Evolutionary conservation across 768 basidiomycete genomes (phyloP).

Genomic region (Phanerodontia chrysosporium): DNA sequence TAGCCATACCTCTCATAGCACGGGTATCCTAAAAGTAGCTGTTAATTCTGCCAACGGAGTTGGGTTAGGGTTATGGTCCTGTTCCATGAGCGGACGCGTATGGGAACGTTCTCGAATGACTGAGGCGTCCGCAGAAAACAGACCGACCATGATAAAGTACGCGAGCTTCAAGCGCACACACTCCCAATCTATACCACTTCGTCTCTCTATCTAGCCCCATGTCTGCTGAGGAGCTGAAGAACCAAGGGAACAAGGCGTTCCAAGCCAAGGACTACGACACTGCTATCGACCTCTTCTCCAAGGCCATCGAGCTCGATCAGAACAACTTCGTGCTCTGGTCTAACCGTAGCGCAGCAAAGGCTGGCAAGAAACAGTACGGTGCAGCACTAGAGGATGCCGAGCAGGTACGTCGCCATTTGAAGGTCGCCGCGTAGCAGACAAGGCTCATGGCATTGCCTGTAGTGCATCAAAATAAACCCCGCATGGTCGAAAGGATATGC

Average conservation of each 20-base stretch:
- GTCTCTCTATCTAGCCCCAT: slow-evolving; percentile 7
- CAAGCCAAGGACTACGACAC: slow-evolving; percentile 87
- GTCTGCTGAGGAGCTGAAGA: slow-evolving; percentile 60
- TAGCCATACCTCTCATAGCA: too few relatives aligned
- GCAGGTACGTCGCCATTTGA: slow-evolving; percentile 67
- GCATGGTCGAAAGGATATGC: slow-evolving; percentile 89
- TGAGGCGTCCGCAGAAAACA: background rate
- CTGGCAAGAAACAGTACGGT: slow-evolving; percentile 76
- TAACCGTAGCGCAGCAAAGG: slow-evolving; percentile 87
- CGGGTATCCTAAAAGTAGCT: background rate
- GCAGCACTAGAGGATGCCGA: slow-evolving; percentile 86
- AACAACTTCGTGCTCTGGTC: slow-evolving; percentile 88
- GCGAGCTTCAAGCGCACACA: background rate
- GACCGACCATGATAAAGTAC: slow-evolving; percentile 2
- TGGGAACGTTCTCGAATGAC: slow-evolving; percentile 11
- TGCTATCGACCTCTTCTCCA: slow-evolving; percentile 77
- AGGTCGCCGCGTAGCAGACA: background rate
- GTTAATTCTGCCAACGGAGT: too few relatives aligned
- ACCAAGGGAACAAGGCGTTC: slow-evolving; percentile 94
- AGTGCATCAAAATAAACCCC: slow-evolving; percentile 80
- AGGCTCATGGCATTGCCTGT: background rate
- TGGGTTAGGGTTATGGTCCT: slow-evolving; percentile 1
- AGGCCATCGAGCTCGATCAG: slow-evolving; percentile 81
- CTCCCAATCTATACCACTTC: background rate
- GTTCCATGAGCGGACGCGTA: background rate